Evolutionary conservation across 2,329 filamentous ascomycete species (phyloP), one percentile per base, ranked within the genome.

Genomic region (Penicillium crustosum): DNA sequence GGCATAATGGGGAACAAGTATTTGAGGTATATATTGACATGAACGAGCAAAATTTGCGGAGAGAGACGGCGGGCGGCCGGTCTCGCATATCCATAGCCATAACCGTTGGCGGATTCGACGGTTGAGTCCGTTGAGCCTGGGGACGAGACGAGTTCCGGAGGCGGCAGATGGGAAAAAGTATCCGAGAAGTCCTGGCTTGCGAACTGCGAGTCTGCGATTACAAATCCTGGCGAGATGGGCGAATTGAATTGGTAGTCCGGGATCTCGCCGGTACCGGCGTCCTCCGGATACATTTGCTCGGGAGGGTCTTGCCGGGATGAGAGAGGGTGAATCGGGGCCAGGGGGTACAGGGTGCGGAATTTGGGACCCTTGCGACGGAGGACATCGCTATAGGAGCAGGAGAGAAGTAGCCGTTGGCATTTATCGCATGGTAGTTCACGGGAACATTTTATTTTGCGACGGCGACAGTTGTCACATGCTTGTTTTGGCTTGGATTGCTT

Each of bases 1-100:
- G 76, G 77, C 70, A 78, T 77, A 21, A 78, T 78, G 0, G 77
- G 77, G 52, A 75, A 78, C 23, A 78, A 57, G 49, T 76, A 76
- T 43, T 76, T 77, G 33, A 76, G 56, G 49, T 74, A 76, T n/a
- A 76, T 71, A 59, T 76, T 76, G 31, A 76, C 68, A 60, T 77
- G 74, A 0, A 73, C 74, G 6, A 76, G 62, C 1, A 77, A 59
- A 4, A 75, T 68, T 12, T 70, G 67, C 2, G 72, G 62, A 0
- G 74, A 69, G 7, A 77, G 62, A 6, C 71, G 71, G 10, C 69
- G 62, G 57, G 3, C 66, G 51, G 13, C 59, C 27, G 41, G 51
- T n/a, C 29, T 44, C 6, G 17, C 38, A 47, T 31, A 38, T 10
- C 31, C 23, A 15, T 49, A 31, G 12, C 42, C 19, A 17, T 61